Evolutionary conservation across 805 yeast species (phyloP), one percentile per base, ranked within the genome.

Genomic region (Hanseniaspora guilliermondii): DNA sequence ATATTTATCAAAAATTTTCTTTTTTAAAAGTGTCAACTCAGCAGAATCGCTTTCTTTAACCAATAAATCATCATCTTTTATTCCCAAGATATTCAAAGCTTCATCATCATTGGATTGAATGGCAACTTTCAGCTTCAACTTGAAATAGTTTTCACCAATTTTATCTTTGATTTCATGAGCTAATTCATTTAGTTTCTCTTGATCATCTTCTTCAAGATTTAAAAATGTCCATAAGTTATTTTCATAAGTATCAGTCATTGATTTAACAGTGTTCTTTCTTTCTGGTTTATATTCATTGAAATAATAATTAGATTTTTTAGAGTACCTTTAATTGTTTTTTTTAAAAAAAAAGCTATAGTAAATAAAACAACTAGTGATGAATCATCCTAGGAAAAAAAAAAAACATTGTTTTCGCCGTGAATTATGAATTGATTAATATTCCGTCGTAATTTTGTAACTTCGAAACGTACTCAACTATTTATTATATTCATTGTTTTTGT

Each of bases 101-200:
- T n/a, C 30, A 2, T 35, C 2, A 6, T 52, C 27, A 5, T 19
- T 38, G 3, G 45, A 25, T 35, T 40, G 21, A 4, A 25, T 14
- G 19, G 45, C 49, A 22, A 52, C 22, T 44, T 52, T 52, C 22
- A 52, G 21, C 22, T 52, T 52, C 45, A 52, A 38, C 22, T 30
- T 52, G 5, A 52, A 35, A 16, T 17, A 41, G 17, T 44, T 52
- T 7, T 35, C 38, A 2, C 30, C 17, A 7, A 22, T 36, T 11
- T 36, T 32, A n/a, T 9, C n/a, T 22, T 36, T 17, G 4, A 36
- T 30, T 11, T 52, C 33, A 16, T 14, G 8, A 4, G 45, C 48
- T 12, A 52, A 19, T 2, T 37, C 33, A 16, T 2, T 6, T 3
- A 52, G 12, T 4, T 36, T 41, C 19, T 25, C 17, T 27, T 42